Conservation (phyloP, 2,329 filamentous ascomycete species). For the Ascochyta rabiei region DNA sequence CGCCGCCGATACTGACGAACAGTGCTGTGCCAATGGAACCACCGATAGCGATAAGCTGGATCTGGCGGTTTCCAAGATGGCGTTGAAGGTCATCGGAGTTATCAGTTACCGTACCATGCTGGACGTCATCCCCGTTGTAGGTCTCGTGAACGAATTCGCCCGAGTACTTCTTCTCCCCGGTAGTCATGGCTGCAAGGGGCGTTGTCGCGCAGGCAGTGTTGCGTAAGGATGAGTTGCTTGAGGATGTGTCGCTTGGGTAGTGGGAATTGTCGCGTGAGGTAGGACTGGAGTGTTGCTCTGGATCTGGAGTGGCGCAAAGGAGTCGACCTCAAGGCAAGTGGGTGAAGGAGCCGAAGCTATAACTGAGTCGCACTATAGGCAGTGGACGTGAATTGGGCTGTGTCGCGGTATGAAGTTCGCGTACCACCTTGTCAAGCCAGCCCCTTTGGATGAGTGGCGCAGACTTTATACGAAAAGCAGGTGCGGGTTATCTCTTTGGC, state of each 20-base stretch:
- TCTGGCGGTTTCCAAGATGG: constrained; percentile 49
- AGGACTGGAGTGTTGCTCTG: constrained; percentile 18
- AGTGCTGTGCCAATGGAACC: constrained; percentile 54
- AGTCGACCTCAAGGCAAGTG: constrained; percentile 12
- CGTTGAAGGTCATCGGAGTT: constrained; percentile 48
- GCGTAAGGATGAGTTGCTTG: constrained; percentile 12
- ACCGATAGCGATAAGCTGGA: constrained; percentile 51
- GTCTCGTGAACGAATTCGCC: constrained; percentile 37
- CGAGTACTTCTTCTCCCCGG: constrained; percentile 41
- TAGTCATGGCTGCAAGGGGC: constrained; percentile 36
- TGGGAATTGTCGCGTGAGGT: constrained; percentile 14
- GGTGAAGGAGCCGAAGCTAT: constrained; percentile 29
- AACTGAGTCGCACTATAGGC: constrained; percentile 31
- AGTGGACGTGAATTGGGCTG: constrained; percentile 25
- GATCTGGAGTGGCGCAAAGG: constrained; percentile 19
- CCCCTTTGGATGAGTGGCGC: constrained; percentile 17
- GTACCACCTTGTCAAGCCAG: constrained; percentile 23
- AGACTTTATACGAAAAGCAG: constrained; percentile 37
- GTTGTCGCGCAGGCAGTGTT: constrained; percentile 27
- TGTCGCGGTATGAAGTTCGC: constrained; percentile 18
- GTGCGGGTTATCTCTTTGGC: constrained; percentile 27
- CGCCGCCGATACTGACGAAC: constrained; percentile 67
- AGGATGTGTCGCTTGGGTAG: constrained; percentile 17
- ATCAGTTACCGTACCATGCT: constrained; percentile 38
- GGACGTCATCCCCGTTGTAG: constrained; percentile 33